phyloP scores from a whole-genome alignment of 257 asterid species.

The Vinca minor region DNA sequence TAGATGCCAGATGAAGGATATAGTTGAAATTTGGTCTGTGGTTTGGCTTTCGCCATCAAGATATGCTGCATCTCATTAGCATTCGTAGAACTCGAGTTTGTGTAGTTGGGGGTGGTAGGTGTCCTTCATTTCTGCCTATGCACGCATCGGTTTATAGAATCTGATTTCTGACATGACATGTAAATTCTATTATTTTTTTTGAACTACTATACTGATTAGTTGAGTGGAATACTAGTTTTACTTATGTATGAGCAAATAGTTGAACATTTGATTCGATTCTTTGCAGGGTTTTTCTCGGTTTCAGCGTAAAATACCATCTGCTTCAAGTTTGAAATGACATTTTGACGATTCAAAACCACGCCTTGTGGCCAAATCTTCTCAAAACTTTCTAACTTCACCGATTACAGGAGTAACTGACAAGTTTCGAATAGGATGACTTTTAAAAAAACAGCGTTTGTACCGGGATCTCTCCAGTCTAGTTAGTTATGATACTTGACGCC shows the following conservation, averaged over 20 bases:
- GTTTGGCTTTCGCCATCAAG: background rate
- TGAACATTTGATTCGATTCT: background rate
- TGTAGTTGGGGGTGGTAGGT: background rate
- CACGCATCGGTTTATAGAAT: background rate
- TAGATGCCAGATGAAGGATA: background rate
- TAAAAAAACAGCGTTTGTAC: slow-evolving; percentile 2
- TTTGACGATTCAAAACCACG: background rate
- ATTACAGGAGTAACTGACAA: background rate
- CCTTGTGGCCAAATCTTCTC: background rate
- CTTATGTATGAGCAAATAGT: background rate
- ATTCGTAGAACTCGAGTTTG: background rate
- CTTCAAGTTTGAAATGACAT: background rate
- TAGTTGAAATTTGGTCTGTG: background rate
- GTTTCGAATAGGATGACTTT: background rate
- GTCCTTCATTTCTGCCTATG: background rate
- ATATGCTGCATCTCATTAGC: background rate
- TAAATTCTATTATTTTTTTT: background rate
- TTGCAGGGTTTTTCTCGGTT: slow-evolving; percentile 11
- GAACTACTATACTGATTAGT: background rate
- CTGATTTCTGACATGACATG: background rate
- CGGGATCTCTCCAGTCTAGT: background rate
- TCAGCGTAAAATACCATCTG: background rate
- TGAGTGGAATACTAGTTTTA: background rate
- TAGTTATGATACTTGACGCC: too few species aligned
- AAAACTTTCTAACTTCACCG: background rate